phyloP scores from a whole-genome alignment of 2,329 filamentous ascomycete species.

The Exserohilum rostratum region DNA sequence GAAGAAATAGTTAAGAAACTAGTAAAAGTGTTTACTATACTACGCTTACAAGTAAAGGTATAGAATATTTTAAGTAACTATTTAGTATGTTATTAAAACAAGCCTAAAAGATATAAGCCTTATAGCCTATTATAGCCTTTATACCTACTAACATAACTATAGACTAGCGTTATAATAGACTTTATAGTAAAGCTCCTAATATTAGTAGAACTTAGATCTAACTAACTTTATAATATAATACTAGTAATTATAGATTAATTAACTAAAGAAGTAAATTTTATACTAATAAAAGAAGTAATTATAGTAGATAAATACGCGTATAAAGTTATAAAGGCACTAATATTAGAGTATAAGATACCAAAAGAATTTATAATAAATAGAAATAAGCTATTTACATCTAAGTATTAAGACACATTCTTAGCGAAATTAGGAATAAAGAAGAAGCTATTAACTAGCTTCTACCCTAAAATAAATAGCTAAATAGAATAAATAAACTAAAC shows the following conservation, averaged over 20 bases:
- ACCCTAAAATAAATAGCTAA: background rate
- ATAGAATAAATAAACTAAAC: too few species aligned
- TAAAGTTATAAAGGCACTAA: background rate
- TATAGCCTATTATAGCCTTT: background rate
- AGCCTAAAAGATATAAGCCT: background rate
- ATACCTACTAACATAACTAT: background rate
- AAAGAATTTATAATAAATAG: background rate
- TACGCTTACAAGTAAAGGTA: too few species aligned
- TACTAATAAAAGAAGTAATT: background rate
- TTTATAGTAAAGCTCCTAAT: slow-evolving; percentile 1
- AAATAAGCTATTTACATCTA: too few species aligned
- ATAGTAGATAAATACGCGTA: background rate
- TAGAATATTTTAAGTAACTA: too few species aligned
- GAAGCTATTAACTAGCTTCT: too few species aligned
- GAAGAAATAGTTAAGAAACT: too few species aligned
- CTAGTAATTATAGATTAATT: background rate
- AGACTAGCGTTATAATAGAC: background rate
- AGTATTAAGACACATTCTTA: too few species aligned
- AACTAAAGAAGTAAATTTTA: background rate
- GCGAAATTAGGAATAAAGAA: too few species aligned
- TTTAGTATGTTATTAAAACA: background rate
- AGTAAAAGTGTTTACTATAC: too few species aligned
- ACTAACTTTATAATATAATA: background rate
- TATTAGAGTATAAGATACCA: background rate
- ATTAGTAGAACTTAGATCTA: background rate